phyloP scores from a whole-genome alignment of 2,329 filamentous ascomycete species.

The Geosmithia morbida region DNA sequence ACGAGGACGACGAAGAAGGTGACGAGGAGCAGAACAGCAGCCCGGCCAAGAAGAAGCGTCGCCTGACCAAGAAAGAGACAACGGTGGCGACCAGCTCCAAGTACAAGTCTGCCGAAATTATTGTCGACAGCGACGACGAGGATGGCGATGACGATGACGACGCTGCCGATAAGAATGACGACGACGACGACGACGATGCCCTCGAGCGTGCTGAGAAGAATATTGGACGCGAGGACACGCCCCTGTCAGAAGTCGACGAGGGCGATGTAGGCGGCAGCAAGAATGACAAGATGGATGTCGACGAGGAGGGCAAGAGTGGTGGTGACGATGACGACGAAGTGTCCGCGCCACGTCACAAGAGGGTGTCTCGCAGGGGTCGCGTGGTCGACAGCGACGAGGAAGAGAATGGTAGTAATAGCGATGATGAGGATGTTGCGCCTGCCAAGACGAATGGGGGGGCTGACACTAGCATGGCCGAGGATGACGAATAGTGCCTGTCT shows the following conservation, averaged over 20 bases:
- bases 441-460: conserved; percentile 4
- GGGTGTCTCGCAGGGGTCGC: conserved; percentile 29
- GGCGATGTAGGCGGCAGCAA: conserved; percentile 16
- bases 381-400: conserved; percentile 42
- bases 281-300: conserved; percentile 37
- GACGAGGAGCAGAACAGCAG: conserved; percentile 25
- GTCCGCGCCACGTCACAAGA: conserved; percentile 19
- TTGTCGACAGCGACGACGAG: conserved; percentile 61
- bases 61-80: conserved; percentile 32
- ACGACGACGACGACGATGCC: conserved; percentile 15
- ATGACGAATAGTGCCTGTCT: conserved; percentile 11
- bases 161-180: conserved; percentile 21
- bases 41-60: conserved; percentile 47
- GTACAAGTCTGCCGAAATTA: conserved; percentile 75
- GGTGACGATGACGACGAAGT: conserved; percentile 33
- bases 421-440: background rate
- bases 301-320: conserved; percentile 22
- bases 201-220: conserved; percentile 28
- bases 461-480: conserved; percentile 24
- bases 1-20: conserved; percentile 15
- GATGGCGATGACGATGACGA: conserved; percentile 22
- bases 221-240: conserved; percentile 20
- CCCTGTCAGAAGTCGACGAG: conserved; percentile 19
- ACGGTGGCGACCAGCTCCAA: conserved; percentile 28
- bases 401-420: conserved; percentile 13